These are phyloP conservation scores for Trichoderma breve DNA, from an alignment of 2,329 filamentous ascomycete genomes.

Conservation along the genomic window DNA sequence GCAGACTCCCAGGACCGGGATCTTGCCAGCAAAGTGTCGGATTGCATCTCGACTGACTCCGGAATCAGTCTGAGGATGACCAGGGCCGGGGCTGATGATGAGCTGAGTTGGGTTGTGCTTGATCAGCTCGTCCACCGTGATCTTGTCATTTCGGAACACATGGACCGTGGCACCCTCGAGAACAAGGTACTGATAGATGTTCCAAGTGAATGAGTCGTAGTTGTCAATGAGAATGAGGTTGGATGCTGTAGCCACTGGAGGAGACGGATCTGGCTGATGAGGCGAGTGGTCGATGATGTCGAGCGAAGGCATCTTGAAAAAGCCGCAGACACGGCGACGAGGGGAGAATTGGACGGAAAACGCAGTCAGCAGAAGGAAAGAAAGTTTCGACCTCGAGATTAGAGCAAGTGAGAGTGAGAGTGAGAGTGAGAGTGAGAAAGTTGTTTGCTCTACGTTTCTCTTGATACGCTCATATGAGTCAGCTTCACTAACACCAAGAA, in stretches of 20 bases:
- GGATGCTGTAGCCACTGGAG: conserved; percentile 72
- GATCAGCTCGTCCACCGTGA: conserved; percentile 80
- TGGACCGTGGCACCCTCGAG: conserved; percentile 92
- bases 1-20: conserved; percentile 94
- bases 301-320: conserved; percentile 46
- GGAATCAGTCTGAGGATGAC: conserved; percentile 86
- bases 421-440: not conserved
- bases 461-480: not conserved
- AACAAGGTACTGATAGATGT: conserved; percentile 96
- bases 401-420: not conserved
- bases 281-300: conserved; percentile 77
- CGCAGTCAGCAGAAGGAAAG: not conserved
- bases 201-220: conserved; percentile 99
- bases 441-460: not conserved
- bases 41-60: conserved; percentile 93
- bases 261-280: conserved; percentile 72
- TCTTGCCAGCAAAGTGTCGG: conserved; percentile 85
- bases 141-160: conserved; percentile 89
- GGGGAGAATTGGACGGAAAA: not conserved
- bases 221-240: conserved; percentile 97
- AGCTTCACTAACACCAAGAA: conserved; percentile 21
- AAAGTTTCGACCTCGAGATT: not conserved
- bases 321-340: not conserved
- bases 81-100: conserved; percentile 91
- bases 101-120: conserved; percentile 85